These are phyloP conservation scores for Phtheirospermum japonicum DNA, from an alignment of 257 asterid genomes.

Conservation along the genomic window DNA sequence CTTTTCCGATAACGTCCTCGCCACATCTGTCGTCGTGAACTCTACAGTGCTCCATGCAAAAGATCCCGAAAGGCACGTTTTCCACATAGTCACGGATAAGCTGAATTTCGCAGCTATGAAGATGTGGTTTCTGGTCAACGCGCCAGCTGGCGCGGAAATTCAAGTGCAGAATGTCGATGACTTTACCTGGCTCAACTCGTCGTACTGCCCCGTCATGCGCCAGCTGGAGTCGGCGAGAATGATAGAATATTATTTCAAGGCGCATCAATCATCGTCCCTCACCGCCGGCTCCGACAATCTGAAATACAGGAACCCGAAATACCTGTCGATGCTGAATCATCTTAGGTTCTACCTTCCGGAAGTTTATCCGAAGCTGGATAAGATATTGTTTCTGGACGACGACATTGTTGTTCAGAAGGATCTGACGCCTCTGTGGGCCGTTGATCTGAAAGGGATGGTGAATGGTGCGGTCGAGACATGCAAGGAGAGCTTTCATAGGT, in stretches of 20 bases:
- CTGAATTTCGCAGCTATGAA: conserved; percentile 88
- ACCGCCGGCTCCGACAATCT: conserved; percentile 76
- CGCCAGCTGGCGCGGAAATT: conserved; percentile 68
- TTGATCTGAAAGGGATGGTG: conserved; percentile 83
- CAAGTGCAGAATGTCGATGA: conserved; percentile 84
- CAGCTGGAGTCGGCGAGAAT: conserved; percentile 91
- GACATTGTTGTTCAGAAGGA: conserved; percentile 96
- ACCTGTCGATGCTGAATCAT: conserved; percentile 93
- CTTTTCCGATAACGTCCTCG: conserved; percentile 88
- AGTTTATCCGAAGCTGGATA: conserved; percentile 83
- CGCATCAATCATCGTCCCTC: conserved; percentile 76
- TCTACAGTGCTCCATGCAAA: conserved; percentile 79
- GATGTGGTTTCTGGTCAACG: conserved; percentile 93
- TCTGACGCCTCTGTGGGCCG: conserved; percentile 83
- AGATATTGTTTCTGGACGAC: conserved; percentile 84
- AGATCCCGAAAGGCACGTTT: conserved; percentile 83
- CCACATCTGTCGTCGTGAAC: conserved; percentile 87
- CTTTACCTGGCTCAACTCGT: conserved; percentile 89
- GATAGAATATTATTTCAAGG: conserved; percentile 95
- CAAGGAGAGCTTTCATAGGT: conserved; percentile 95
- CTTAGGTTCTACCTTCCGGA: conserved; percentile 94
- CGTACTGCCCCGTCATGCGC: conserved; percentile 90
- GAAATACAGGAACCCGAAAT: conserved; percentile 89
- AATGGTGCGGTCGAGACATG: conserved; percentile 96
- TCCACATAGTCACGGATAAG: conserved; percentile 91